Percentiles rank a stretch among this genome's conserved stretches.
These are phyloP conservation scores for Pythium aristosporum DNA, from an alignment of 352 stramenopile genomes.

Conservation along the genomic window DNA sequence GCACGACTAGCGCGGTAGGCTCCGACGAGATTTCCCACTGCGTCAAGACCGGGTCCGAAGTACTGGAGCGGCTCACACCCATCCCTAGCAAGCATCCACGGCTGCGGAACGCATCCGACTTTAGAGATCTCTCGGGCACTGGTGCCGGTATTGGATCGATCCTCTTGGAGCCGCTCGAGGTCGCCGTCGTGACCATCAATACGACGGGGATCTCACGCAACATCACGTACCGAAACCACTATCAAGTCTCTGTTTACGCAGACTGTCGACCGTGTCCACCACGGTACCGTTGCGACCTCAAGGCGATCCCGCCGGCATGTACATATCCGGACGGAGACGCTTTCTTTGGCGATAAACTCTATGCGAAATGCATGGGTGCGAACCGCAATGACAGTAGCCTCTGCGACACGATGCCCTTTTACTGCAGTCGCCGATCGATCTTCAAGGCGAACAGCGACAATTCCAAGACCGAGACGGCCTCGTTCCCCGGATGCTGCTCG, in stretches of 20 bases:
- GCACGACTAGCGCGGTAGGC: slow-evolving; percentile 71
- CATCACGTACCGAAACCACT: slow-evolving; percentile 96
- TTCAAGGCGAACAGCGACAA: slow-evolving; percentile 28
- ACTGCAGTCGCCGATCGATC: slow-evolving; percentile 42
- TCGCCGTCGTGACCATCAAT: slow-evolving; percentile 93
- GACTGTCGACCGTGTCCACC: slow-evolving; percentile 95
- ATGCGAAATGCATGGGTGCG: slow-evolving; percentile 44
- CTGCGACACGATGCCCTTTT: slow-evolving; percentile 69
- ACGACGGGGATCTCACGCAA: slow-evolving; percentile 88
- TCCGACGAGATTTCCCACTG: slow-evolving; percentile 87
- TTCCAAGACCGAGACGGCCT: slow-evolving; percentile 14
- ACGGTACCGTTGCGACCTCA: slow-evolving; percentile 87
- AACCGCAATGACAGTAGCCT: slow-evolving; percentile 37
- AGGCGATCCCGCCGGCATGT: slow-evolving; percentile 45
- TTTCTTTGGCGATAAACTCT: slow-evolving; percentile 38
- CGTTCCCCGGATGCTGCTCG: slow-evolving; percentile 77
- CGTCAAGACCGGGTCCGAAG: slow-evolving; percentile 86
- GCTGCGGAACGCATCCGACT: slow-evolving; percentile 63
- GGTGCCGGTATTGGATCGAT: slow-evolving; percentile 62
- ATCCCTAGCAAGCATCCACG: slow-evolving; percentile 61
- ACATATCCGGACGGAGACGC: slow-evolving; percentile 64
- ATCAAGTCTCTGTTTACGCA: slow-evolving; percentile 92
- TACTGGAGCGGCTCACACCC: slow-evolving; percentile 86
- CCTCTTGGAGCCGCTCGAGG: slow-evolving; percentile 85
- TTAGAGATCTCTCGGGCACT: slow-evolving; percentile 70